Evolutionary conservation across 345 rosid genomes (phyloP).

Genomic region (Corchorus capsularis): DNA sequence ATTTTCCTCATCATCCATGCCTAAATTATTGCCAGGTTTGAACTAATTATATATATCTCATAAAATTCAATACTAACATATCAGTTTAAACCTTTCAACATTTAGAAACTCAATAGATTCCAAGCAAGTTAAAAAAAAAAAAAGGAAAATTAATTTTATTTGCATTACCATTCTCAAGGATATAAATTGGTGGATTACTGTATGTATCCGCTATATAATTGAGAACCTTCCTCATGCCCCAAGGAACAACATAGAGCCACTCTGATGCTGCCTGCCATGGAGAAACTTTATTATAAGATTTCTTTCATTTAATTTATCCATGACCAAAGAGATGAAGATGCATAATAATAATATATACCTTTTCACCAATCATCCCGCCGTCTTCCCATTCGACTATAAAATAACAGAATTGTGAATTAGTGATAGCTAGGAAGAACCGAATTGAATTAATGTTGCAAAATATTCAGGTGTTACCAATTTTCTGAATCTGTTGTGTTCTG

Average conservation of each 20-base stretch:
- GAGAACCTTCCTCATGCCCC: slow-evolving; percentile 64
- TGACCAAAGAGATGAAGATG: slow-evolving; percentile 16
- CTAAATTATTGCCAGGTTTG: slow-evolving; percentile 28
- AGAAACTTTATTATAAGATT: neutral
- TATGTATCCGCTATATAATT: slow-evolving; percentile 48
- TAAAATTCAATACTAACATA: neutral
- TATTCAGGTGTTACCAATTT: slow-evolving; percentile 47
- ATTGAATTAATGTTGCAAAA: neutral
- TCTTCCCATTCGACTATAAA: slow-evolving; percentile 69
- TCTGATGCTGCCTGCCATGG: slow-evolving; percentile 68
- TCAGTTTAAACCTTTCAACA: neutral
- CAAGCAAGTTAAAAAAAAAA: neutral
- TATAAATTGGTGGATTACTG: slow-evolving; percentile 45
- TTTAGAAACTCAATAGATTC: neutral
- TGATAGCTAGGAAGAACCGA: neutral
- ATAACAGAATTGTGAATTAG: slow-evolving; percentile 11
- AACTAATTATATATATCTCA: neutral
- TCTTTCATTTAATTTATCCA: neutral
- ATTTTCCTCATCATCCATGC: slow-evolving; percentile 87
- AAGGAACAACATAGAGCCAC: slow-evolving; percentile 71
- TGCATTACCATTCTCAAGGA: slow-evolving; percentile 61
- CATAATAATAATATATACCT: slow-evolving; percentile 43
- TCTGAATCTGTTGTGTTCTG: slow-evolving; percentile 59
- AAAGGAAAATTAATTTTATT: neutral
- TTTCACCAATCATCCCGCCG: slow-evolving; percentile 77